Evolutionary conservation across 192 early-diverging fungal species (phyloP).

Genomic region (Funneliformis mosseae): DNA sequence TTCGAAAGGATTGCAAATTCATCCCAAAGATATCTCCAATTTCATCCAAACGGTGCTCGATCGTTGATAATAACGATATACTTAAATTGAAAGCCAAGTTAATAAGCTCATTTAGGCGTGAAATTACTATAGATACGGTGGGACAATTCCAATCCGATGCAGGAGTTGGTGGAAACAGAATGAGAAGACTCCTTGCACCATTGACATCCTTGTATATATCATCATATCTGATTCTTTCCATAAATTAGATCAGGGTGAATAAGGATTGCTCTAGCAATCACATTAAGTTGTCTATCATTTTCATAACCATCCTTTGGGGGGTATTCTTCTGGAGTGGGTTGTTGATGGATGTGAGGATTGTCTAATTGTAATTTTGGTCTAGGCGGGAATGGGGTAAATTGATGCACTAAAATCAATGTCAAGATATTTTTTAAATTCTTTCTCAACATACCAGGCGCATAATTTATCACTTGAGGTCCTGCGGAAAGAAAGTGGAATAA

Average conservation of each 20-base stretch:
- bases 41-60: neutral
- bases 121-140: neutral
- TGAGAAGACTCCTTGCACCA: constrained; percentile 24
- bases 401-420: no score
- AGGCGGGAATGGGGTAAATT: no score
- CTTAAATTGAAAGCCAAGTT: neutral
- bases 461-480: no score
- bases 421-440: no score
- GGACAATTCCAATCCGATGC: neutral
- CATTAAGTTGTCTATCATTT: constrained; percentile 21
- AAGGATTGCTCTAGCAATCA: constrained; percentile 3
- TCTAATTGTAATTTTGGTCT: no score
- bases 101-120: neutral
- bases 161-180: constrained; percentile 9
- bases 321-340: no score
- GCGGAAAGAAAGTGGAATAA: no score
- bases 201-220: constrained; percentile 24
- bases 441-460: no score
- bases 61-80: constrained; percentile 1
- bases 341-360: no score
- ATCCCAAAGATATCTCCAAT: neutral
- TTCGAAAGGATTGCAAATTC: neutral
- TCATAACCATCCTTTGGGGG: neutral
- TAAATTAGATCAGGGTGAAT: constrained; percentile 1
- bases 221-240: neutral